Evolutionary conservation across 257 asterid genomes (phyloP), one percentile per base, ranked within the genome.

Genomic region (Dorcoceras hygrometricum): DNA sequence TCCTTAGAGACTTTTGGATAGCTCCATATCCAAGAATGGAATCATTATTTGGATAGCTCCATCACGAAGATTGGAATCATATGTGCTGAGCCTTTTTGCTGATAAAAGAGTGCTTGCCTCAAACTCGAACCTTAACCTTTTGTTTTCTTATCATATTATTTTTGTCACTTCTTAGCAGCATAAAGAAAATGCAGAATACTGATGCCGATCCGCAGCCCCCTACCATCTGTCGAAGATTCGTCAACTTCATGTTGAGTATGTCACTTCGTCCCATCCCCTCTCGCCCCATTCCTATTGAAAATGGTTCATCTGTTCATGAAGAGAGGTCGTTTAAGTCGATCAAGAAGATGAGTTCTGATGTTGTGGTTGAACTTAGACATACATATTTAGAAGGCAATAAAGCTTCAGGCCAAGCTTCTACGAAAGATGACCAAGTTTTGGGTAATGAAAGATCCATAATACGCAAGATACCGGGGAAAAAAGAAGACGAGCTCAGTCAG

Each of bases 301-400:
- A 56, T 2, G 71, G 63, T 6, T 22, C 63, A 0, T 14, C 62
- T 11, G 55, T 46, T n/a, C 18, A 16, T 5, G 54, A 25, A 34
- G 56, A 36, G 57, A 67, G 71, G 34, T 32, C 56, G 22, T 8
- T 50, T 5, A 43, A 43, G 53, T 43, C 20, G 20, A 28, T 27
- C 31, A 65, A 20, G 23, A 53, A 65, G 70, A 23, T 56, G 62
- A 60, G 55, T 31, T 59, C 70, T 55, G 95, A 76, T 58, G 65
- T 87, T 34, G 48, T 12, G 11, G 76, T 84, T 27, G 85, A 86
- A 22, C 82, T 80, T 27, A 79, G 83, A 72, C 92, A 85, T 51
- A 50, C 48, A 6, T 81, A 80, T 18, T 29, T 59, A 57, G 64
- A 69, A 32, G 53, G 61, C 12, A 22, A 2, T 2, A 62, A 58